These are phyloP conservation scores for Bipolaris gigantea DNA, from an alignment of 2,329 filamentous ascomycete genomes.

Conservation along the genomic window DNA sequence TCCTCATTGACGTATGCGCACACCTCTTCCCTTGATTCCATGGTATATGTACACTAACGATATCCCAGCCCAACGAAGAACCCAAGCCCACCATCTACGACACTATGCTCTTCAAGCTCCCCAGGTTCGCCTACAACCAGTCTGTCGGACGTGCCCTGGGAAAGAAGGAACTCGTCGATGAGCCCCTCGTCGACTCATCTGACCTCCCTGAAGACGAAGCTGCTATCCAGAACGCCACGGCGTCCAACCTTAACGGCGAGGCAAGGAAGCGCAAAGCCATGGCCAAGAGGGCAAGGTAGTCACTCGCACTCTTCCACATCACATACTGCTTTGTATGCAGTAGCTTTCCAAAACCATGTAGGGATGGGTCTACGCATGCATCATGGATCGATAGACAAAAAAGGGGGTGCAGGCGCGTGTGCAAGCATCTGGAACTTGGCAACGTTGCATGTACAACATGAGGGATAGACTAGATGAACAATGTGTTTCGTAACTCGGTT, in stretches of 20 bases:
- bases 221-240: slow-evolving; percentile 48
- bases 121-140: slow-evolving; percentile 68
- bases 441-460: not conserved
- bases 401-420: not conserved
- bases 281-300: slow-evolving; percentile 31
- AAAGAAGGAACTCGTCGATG: slow-evolving; percentile 43
- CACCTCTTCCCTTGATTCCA: not conserved
- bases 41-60: slow-evolving; percentile 20
- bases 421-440: not conserved
- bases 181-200: slow-evolving; percentile 40
- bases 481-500: no score
- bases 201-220: slow-evolving; percentile 45
- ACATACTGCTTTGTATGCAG: not conserved
- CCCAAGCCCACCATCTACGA: slow-evolving; percentile 74
- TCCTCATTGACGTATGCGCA: slow-evolving; percentile 74
- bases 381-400: not conserved
- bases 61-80: slow-evolving; percentile 72
- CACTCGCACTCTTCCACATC: not conserved
- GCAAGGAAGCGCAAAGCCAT: slow-evolving; percentile 46
- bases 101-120: slow-evolving; percentile 79
- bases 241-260: slow-evolving; percentile 51
- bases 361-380: slow-evolving; percentile 5
- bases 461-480: not conserved
- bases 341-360: not conserved
- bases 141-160: slow-evolving; percentile 49